Conservation (phyloP, 495 filamentous ascomycete genomes). For the Penicillium taxi region DNA sequence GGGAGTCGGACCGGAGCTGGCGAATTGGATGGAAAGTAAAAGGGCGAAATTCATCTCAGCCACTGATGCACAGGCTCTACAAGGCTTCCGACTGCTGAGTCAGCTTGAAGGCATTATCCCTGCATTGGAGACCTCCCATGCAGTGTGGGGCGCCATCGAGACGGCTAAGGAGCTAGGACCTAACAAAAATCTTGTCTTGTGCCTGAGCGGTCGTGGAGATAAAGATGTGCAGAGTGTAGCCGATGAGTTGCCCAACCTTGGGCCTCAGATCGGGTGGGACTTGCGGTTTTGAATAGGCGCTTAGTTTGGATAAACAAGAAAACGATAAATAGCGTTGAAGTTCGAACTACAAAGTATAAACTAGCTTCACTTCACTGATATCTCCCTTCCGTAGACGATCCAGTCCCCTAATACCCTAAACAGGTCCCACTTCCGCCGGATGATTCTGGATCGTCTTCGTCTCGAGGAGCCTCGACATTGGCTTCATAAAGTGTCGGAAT, state of each 20-base stretch:
- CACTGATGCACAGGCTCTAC: slow-evolving; percentile 84
- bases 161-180: slow-evolving; percentile 82
- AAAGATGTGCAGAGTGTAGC: slow-evolving; percentile 98
- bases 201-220: slow-evolving; percentile 81
- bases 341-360: too few species aligned
- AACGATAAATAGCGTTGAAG: too few species aligned
- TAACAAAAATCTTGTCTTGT: slow-evolving; percentile 83
- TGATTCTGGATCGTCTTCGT: too few species aligned
- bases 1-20: slow-evolving; percentile 85
- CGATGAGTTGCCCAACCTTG: slow-evolving; percentile 75
- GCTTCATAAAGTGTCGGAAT: too few species aligned
- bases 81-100: slow-evolving; percentile 69
- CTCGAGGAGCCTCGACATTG: too few species aligned
- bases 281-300: too few species aligned
- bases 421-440: too few species aligned
- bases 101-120: slow-evolving; percentile 93
- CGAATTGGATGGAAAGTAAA: slow-evolving; percentile 77
- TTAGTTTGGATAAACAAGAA: too few species aligned
- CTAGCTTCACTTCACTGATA: too few species aligned
- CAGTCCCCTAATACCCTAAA: too few species aligned
- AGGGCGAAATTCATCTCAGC: slow-evolving; percentile 82
- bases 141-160: slow-evolving; percentile 76
- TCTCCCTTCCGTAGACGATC: too few species aligned
- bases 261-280: too few species aligned
- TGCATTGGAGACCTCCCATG: slow-evolving; percentile 85